Evolutionary conservation across 495 filamentous ascomycete genomes (phyloP).

Genomic region (Aspergillus coremiiformis): DNA sequence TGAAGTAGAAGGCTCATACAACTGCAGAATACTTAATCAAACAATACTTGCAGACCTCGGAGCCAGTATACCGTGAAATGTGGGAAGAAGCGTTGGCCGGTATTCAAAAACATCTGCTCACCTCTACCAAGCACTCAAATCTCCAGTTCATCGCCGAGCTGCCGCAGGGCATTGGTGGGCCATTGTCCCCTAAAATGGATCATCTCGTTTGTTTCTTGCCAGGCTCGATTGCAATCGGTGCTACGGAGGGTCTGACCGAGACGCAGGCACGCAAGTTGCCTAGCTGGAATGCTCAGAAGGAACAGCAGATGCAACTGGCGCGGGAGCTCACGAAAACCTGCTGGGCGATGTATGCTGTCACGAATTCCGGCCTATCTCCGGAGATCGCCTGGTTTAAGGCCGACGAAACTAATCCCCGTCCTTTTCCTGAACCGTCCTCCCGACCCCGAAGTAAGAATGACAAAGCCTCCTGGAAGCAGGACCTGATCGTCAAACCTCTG

Average conservation of each 20-base stretch:
- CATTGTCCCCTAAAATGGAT: slow-evolving; percentile 76
- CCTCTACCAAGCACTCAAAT: slow-evolving; percentile 62
- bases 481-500: slow-evolving; percentile 56
- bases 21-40: slow-evolving; percentile 71
- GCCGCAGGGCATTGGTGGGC: slow-evolving; percentile 53
- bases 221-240: slow-evolving; percentile 73
- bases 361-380: slow-evolving; percentile 67
- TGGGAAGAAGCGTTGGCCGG: slow-evolving; percentile 75
- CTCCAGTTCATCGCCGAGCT: slow-evolving; percentile 76
- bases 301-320: slow-evolving; percentile 69
- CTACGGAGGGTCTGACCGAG: slow-evolving; percentile 61
- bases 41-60: slow-evolving; percentile 76
- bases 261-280: slow-evolving; percentile 54
- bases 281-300: slow-evolving; percentile 59
- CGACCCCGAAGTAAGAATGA: slow-evolving; percentile 1
- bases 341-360: slow-evolving; percentile 83
- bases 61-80: slow-evolving; percentile 69
- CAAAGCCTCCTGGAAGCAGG: slow-evolving; percentile 22
- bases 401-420: slow-evolving; percentile 28
- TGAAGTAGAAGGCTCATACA: neutral
- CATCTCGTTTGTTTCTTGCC: slow-evolving; percentile 92
- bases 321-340: slow-evolving; percentile 79
- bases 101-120: slow-evolving; percentile 73
- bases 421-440: neutral
- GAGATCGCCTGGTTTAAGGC: slow-evolving; percentile 78